Evolutionary conservation across 2,329 filamentous ascomycete genomes (phyloP).

Genomic region (Stenocarpella maydis): DNA sequence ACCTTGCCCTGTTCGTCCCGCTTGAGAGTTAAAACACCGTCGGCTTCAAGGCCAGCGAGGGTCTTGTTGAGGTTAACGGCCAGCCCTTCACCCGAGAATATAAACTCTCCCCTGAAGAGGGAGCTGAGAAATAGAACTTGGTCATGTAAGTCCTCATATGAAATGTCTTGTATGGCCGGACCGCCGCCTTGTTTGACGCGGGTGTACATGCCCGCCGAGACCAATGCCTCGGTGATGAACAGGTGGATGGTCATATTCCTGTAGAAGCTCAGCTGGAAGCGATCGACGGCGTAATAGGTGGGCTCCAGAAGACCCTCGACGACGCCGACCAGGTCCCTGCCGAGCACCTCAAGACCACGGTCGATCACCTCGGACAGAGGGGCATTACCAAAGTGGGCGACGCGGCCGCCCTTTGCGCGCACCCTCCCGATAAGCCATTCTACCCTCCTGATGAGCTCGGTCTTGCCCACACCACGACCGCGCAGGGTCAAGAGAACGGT

Average conservation of each 20-base stretch:
- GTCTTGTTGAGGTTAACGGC: slow-evolving; percentile 83
- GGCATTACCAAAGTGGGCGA: slow-evolving; percentile 88
- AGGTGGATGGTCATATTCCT: slow-evolving; percentile 99
- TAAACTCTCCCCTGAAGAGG: slow-evolving; percentile 95
- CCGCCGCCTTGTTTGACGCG: slow-evolving; percentile 91
- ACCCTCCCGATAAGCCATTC: slow-evolving; percentile 90
- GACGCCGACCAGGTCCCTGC: slow-evolving; percentile 84
- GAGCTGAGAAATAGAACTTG: slow-evolving; percentile 92
- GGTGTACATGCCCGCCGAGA: slow-evolving; percentile 90
- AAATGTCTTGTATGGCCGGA: slow-evolving; percentile 79
- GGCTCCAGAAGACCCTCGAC: slow-evolving; percentile 84
- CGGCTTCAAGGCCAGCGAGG: slow-evolving; percentile 77
- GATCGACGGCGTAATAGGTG: slow-evolving; percentile 93
- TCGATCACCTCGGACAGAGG: slow-evolving; percentile 85
- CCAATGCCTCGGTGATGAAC: slow-evolving; percentile 91
- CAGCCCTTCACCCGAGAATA: slow-evolving; percentile 89
- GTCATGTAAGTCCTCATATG: slow-evolving; percentile 74
- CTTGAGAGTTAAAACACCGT: slow-evolving; percentile 77
- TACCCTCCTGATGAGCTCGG: slow-evolving; percentile 84
- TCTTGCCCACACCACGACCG: slow-evolving; percentile 88
- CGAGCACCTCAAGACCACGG: slow-evolving; percentile 88
- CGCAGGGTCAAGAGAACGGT: slow-evolving; percentile 91
- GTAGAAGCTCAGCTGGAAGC: slow-evolving; percentile 98
- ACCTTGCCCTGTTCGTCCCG: slow-evolving; percentile 64
- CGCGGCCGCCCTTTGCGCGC: slow-evolving; percentile 84